Evolutionary conservation across 106 monocot species (phyloP), one percentile per base, ranked within the genome.

Genomic region (Dioscorea zingiberensis): DNA sequence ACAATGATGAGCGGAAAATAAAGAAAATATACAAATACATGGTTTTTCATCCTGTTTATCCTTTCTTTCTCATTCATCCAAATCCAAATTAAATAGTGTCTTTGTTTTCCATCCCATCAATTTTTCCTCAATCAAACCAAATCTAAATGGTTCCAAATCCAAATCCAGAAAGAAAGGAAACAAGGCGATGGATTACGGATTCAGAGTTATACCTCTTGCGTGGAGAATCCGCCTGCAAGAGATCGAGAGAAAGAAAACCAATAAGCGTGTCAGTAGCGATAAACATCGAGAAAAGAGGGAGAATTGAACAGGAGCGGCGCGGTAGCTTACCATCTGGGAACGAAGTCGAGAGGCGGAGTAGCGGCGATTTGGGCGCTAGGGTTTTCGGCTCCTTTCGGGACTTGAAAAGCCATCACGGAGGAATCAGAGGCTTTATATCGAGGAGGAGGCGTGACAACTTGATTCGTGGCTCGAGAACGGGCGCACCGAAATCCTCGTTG

Each of bases 181-280:
- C 2, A 22, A 12, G n/a, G 18, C 14, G 45, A 63, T 21, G 13
- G 28, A 3, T 60, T 46, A 46, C 21, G 63, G n/a, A n/a, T n/a
- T n/a, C n/a, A n/a, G n/a, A n/a, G 44, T 63, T 46, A 46, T 63
- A 63, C 63, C 63, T 63, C 21, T 23, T 63, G 24, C 63, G 63
- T 13, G 63, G 63, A 24, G 63, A 63, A 47, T 63, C 63, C 63
- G 63, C 63, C 63, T 63, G 63, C 21, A 10, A 24, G 23, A 14
- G 46, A 47, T 21, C 63, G 24, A 63, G 17, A 44, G n/a, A 4
- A 61, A 21, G 32, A 61, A 61, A 23, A 25, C 57, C 57, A 38
- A 38, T 6, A 38, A 38, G 38, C 38, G 4, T 8, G 38, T 38
- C 38, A 38, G 38, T 38, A 38, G 3, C 38, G 38, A 21, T 21